Evolutionary conservation across 345 rosid species (phyloP), one percentile per base, ranked within the genome.

Genomic region (Eucalyptus polyanthemos): DNA sequence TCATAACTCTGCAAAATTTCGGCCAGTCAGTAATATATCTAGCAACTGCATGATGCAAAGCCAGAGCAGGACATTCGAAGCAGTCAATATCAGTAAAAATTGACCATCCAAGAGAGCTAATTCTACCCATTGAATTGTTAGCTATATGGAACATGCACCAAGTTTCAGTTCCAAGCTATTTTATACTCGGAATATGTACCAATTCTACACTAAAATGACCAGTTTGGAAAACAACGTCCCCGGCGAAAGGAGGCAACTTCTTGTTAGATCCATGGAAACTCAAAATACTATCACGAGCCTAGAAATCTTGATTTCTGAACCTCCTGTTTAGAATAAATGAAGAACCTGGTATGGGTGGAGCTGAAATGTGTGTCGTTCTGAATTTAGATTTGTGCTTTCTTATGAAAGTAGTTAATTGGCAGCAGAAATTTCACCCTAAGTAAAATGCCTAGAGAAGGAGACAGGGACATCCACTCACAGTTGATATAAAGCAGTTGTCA

Each of bases 401-500:
- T 76, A 40, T 21, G 85, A 40, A 40, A 37, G 27, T 34, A 40
- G 2, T 21, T 21, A 76, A 6, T 76, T 21, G 83, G 47, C 27
- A 76, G 83, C 83, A 37, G 24, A 86, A 49, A 86, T 49, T 86
- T 86, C 51, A 51, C 51, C 56, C 51, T 5, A 51, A 51, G 87
- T 50, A 51, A 31, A 40, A 76, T 76, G 47, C 47, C 15, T 76
- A 40, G 47, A 76, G 47, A 76, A 76, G 47, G 47, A 88, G 67
- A 87, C 37, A 29, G 25, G 50, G 42, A 16, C 17, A 69, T 27
- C 49, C 14, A 51, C 97, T 93, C 88, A 98, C 99, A 11, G 94
- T 92, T 49, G 99, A 98, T 88, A 98, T 94, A 91, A 95, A 98
- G 93, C 99, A 97, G 90, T 94, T 93, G 90, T 98, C 99, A 49